Conservation (phyloP, 176 grass and related monocot genomes). For the Avena sativa region DNA sequence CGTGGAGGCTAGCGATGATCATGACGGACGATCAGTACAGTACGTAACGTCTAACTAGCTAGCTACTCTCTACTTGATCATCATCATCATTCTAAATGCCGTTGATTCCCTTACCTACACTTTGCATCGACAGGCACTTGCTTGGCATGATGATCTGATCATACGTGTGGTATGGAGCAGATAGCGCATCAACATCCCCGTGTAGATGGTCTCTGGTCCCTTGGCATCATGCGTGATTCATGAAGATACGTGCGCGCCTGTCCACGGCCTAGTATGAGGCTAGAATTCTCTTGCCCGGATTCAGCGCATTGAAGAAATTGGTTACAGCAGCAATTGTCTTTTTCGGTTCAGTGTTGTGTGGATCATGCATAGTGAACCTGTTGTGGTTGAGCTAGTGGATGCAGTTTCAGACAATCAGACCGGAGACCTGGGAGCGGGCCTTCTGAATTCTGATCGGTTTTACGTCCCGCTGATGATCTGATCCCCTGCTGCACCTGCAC, state of each 20-base stretch:
- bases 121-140: background rate
- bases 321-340: background rate
- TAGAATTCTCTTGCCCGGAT: background rate
- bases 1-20: too few species aligned
- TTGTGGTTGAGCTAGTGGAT: background rate
- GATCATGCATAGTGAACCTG: background rate
- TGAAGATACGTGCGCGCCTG: background rate
- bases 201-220: background rate
- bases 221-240: background rate
- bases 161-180: background rate
- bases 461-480: too few species aligned
- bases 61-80: too few species aligned
- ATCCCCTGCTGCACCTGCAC: background rate
- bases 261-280: background rate
- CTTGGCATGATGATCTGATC: background rate
- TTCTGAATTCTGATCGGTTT: too few species aligned
- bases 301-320: background rate
- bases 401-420: background rate
- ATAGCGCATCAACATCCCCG: background rate
- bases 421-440: too few species aligned
- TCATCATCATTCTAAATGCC: background rate
- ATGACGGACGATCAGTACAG: too few species aligned
- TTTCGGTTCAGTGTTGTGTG: background rate
- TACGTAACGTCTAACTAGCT: too few species aligned
- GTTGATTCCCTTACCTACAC: background rate